Percentiles rank a stretch among this genome's conserved stretches.
Evolutionary conservation across 495 filamentous ascomycete species (phyloP).

Genomic region (Daldinia childiae): DNA sequence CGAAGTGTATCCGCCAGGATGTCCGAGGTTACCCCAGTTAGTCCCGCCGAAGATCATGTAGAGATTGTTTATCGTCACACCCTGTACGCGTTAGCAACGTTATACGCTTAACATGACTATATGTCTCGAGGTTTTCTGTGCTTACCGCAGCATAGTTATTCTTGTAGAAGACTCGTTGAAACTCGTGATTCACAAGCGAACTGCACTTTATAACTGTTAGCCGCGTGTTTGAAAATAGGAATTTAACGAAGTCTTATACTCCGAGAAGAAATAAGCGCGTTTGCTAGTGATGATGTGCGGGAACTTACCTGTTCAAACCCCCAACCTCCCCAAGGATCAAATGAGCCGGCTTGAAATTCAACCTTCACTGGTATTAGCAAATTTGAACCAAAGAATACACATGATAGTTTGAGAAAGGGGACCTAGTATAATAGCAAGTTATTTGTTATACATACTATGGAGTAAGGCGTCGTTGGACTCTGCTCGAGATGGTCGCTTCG

Average conservation of each 20-base stretch:
- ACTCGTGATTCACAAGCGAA: conserved; percentile 71
- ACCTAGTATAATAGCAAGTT: neutral
- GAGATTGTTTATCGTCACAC: conserved; percentile 50
- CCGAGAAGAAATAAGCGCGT: neutral
- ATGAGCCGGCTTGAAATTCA: conserved; percentile 81
- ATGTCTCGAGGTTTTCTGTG: conserved; percentile 33
- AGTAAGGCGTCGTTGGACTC: conserved; percentile 73
- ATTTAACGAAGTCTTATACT: too few relatives aligned
- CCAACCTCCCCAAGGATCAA: conserved; percentile 77
- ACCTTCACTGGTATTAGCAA: neutral
- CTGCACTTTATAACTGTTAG: conserved; percentile 56
- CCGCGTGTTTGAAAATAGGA: neutral
- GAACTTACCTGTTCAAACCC: conserved; percentile 63
- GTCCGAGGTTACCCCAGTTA: conserved; percentile 85
- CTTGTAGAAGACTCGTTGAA: conserved; percentile 83
- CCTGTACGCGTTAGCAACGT: conserved; percentile 21
- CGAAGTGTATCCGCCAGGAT: conserved; percentile 75
- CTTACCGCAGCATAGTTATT: conserved; percentile 75
- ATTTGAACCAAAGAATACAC: neutral
- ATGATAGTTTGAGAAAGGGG: neutral
- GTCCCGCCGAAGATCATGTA: conserved; percentile 73
- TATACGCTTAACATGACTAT: conserved; percentile 17
- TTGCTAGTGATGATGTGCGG: neutral
- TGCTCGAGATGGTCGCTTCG: conserved; percentile 62
- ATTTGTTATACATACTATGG: conserved; percentile 55